Base-by-base conservation (phyloP, 2,329 filamentous ascomycete species). In the Rhynchosporium secalis region DNA sequence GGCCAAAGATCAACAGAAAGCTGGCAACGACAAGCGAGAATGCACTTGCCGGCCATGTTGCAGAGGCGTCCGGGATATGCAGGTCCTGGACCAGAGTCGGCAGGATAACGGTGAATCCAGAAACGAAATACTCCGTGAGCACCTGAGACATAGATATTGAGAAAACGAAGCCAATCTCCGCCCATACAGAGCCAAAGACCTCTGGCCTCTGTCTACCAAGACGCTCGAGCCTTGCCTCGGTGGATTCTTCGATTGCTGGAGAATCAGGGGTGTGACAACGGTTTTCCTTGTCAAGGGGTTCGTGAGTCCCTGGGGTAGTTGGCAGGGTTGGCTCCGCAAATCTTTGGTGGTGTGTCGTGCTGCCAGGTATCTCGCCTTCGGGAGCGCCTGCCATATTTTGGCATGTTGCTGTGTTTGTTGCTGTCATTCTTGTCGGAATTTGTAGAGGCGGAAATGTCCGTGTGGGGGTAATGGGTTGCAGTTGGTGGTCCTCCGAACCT, bases 91-190 rank as follows among this genome's bases (percentile, higher is more conserved):
- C 78, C 3, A 95, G 74, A 0, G 84, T 84, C 0, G 91, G 90
- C 0, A 93, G 75, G 31, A 94, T 83, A 68, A 89, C 88, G 63
- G 83, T 83, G 73, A 93, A 95, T 38, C 91, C 91, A 52, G 87
- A 89, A 56, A 94, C 81, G 65, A 85, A 86, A 70, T 85, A 88
- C 74, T 88, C 86, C 15, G 81, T 78, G 46, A 86, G 75, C 29
- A 86, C 80, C 70, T 86, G 83, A 29, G 81, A 84, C 75, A 84
- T 84, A 6, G 82, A 75, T 41, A 86, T 80, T 0, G 83, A 83
- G 68, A 86, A 85, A 66, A 83, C 79, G 70, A 87, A 88, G 7
- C 79, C 81, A 20, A 84, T 67, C 69, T 88, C 85, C 8, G 80
- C 74, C 78, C 79, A 82, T 41, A 77, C 68, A 1, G 79, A 79